phyloP scores from a whole-genome alignment of 345 rosid species.

The Eucalyptus polyanthemos region DNA sequence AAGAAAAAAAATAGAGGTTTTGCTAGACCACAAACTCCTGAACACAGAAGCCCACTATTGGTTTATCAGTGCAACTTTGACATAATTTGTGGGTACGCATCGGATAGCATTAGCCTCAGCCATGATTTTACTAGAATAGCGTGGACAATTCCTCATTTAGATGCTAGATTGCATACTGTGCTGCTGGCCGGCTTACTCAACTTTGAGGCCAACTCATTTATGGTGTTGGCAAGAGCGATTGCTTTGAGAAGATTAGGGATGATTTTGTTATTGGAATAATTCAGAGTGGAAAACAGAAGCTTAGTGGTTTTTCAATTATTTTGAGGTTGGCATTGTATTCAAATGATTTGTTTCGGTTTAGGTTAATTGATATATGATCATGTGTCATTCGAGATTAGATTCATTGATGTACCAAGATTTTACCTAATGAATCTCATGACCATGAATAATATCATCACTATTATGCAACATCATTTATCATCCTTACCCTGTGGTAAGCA shows the following conservation, averaged over 20 bases:
- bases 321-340: neutral
- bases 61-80: neutral
- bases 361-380: neutral
- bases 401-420: neutral
- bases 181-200: neutral
- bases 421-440: neutral
- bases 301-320: neutral
- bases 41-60: neutral
- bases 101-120: neutral
- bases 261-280: neutral
- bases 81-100: neutral
- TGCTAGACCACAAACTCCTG: neutral
- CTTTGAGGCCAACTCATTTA: neutral
- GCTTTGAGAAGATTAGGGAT: neutral
- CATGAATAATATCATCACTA: neutral
- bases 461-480: neutral
- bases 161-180: neutral
- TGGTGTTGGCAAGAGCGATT: neutral
- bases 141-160: neutral
- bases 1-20: neutral
- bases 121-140: neutral
- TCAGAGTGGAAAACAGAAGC: neutral
- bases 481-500: neutral
- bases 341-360: neutral
- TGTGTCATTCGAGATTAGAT: neutral